Evolutionary conservation across 495 filamentous ascomycete species (phyloP).

Genomic region (Mytilinidion resinicola): DNA sequence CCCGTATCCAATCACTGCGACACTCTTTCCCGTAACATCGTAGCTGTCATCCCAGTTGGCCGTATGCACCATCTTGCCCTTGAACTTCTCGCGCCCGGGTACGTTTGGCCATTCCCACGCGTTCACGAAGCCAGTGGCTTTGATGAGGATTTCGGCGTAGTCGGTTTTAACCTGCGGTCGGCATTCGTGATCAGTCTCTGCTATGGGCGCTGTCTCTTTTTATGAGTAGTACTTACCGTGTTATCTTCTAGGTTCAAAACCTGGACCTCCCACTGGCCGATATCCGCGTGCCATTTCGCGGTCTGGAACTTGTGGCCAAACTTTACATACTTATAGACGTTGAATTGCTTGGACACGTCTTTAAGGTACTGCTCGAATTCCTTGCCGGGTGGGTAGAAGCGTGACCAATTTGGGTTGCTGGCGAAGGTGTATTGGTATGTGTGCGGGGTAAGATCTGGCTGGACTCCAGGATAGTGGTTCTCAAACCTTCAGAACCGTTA

Average conservation of each 20-base stretch:
- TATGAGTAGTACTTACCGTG: constrained; percentile 14
- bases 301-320: constrained; percentile 49
- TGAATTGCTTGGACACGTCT: constrained; percentile 48
- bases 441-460: background rate
- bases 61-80: constrained; percentile 17
- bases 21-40: constrained; percentile 19
- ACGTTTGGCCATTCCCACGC: constrained; percentile 42
- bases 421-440: constrained; percentile 55
- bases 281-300: constrained; percentile 49
- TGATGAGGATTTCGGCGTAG: constrained; percentile 35
- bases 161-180: constrained; percentile 21
- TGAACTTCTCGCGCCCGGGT: constrained; percentile 13
- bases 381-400: constrained; percentile 44
- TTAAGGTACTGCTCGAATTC: constrained; percentile 54
- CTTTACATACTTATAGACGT: constrained; percentile 50
- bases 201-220: background rate
- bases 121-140: constrained; percentile 45
- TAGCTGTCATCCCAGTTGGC: constrained; percentile 15
- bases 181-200: background rate
- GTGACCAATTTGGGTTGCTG: constrained; percentile 50
- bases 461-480: background rate
- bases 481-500: background rate
- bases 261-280: constrained; percentile 33
- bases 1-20: constrained; percentile 16
- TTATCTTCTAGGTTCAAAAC: constrained; percentile 19